Percentiles rank a stretch among this genome's conserved stretches.
Conservation (phyloP, 495 filamentous ascomycete species). For the Penicillium turbatum region DNA sequence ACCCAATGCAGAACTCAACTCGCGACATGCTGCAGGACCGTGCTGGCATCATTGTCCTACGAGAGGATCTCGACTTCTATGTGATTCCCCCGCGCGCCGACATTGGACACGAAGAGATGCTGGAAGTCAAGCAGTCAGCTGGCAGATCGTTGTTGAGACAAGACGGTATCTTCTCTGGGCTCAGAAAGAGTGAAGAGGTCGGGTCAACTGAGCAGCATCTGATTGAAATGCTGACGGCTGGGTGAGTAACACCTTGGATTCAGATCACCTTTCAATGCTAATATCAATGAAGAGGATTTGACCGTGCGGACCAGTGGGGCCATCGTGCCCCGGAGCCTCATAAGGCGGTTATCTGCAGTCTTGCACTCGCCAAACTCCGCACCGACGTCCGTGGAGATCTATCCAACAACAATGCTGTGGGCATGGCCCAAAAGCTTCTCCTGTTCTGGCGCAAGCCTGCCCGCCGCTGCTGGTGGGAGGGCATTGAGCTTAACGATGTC, state of each 20-base stretch:
- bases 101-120: slow-evolving; percentile 87
- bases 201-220: slow-evolving; percentile 97
- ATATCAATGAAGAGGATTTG: slow-evolving; percentile 69
- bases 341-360: slow-evolving; percentile 96
- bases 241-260: slow-evolving; percentile 53
- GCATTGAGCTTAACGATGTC: slow-evolving; percentile 83
- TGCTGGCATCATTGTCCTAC: slow-evolving; percentile 93
- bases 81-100: slow-evolving; percentile 84
- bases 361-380: slow-evolving; percentile 86
- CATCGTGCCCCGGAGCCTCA: slow-evolving; percentile 94
- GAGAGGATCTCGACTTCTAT: slow-evolving; percentile 98
- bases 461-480: slow-evolving; percentile 98
- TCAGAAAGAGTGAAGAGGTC: slow-evolving; percentile 90
- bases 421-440: slow-evolving; percentile 97
- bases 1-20: slow-evolving; percentile 63
- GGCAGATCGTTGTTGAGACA: slow-evolving; percentile 81
- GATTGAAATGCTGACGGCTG: slow-evolving; percentile 98
- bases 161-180: slow-evolving; percentile 91
- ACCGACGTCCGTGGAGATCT: slow-evolving; percentile 84
- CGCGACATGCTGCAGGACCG: slow-evolving; percentile 78
- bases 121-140: slow-evolving; percentile 92
- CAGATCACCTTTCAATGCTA: slow-evolving; percentile 14
- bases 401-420: slow-evolving; percentile 75
- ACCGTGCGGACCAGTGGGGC: slow-evolving; percentile 91
- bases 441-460: slow-evolving; percentile 98